Base-by-base conservation (phyloP, 108 stramenopile genomes). In the Cylindrotheca fusiformis region DNA sequence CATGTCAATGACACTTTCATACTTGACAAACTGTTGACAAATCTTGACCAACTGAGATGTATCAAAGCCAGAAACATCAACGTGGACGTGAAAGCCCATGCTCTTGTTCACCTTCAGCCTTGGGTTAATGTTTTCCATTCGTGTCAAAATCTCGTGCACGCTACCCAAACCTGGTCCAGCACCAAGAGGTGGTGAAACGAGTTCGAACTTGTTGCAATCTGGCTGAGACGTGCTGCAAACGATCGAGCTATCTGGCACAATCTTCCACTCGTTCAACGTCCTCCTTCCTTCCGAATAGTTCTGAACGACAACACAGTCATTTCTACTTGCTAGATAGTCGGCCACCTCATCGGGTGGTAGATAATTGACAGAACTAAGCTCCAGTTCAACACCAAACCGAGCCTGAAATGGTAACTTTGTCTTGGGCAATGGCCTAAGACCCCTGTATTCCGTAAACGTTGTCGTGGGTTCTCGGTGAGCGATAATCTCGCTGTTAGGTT, bases 11-110 rank as follows among this genome's bases (percentile, higher is more conserved):
- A 65, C 78, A 19, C 71, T 75, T 67, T 88, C 87, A 45, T 81
- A 85, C 53, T 83, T 83, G 61, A 88, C 56, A 55, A 72, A 84
- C 36, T 85, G 82, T 44, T 81, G 79, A 58, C 83, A 85, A 10
- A 88, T 41, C 45, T 85, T 82, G 63, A 80, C 60, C 2, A 85
- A 58, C 56, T 83, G 68, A 22, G 53, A 36, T 6, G 71, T 19
- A 28, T 63, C 33, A 18, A 77, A 47, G 12, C 28, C 48, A 1
- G 56, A 36, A 2, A 80, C 81, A 54, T 80, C 72, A n/a, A 87
- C 69, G 54, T 84, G 78, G 47, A 84, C 79, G 61, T 80, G 76
- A 47, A 83, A 67, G 31, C 80, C 69, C 78, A 80, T 83, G 36
- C 48, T 52, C 36, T 78, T 68, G 55, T 68, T 77, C 52, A 74